Percentiles rank a stretch among this genome's conserved stretches.
These are phyloP conservation scores for Trichomonas tenax DNA, from an alignment of 208 protist genomes.

Conservation along the genomic window DNA sequence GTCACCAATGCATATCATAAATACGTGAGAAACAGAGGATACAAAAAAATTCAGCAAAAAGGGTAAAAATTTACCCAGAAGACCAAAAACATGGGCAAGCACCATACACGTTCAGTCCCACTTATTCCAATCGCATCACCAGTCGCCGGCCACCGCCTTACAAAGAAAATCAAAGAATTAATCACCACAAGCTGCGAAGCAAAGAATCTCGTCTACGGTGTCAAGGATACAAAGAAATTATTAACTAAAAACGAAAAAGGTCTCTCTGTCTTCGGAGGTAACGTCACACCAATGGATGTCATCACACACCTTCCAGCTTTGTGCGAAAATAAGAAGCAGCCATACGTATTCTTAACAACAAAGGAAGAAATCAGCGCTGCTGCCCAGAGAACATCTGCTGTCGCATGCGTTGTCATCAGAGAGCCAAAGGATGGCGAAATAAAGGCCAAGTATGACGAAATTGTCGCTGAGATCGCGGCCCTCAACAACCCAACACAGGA, in stretches of 20 bases:
- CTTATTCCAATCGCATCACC: background rate
- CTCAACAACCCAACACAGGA: background rate
- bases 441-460: background rate
- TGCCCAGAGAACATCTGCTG: background rate
- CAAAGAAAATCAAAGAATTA: background rate
- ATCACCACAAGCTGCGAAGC: background rate
- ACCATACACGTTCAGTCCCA: background rate
- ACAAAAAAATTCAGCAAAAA: too few relatives aligned
- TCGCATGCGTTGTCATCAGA: background rate
- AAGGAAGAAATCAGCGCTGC: background rate
- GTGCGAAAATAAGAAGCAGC: background rate
- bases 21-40: too few relatives aligned
- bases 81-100: background rate
- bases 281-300: conserved; percentile 9
- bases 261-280: background rate
- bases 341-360: background rate
- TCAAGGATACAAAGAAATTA: background rate
- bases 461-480: background rate
- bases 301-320: conserved; percentile 1
- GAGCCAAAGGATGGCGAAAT: background rate
- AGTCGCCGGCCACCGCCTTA: conserved; percentile 3
- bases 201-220: background rate
- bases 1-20: too few relatives aligned
- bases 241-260: background rate
- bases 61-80: background rate